Conservation (phyloP, 2,329 filamentous ascomycete species). For the Orbilia quercus region DNA sequence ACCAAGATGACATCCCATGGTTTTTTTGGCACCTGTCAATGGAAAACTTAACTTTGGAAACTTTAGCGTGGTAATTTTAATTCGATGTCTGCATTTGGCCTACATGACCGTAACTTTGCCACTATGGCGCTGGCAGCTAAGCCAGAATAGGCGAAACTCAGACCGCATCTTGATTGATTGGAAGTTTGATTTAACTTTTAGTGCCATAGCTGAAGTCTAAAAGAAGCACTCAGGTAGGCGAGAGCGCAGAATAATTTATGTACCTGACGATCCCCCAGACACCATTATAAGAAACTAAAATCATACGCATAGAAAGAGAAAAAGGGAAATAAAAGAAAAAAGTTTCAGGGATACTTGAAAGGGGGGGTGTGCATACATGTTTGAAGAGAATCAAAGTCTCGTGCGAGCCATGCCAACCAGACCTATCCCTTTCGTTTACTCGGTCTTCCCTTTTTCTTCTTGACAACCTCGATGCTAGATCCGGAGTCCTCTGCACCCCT, state of each 20-base stretch:
- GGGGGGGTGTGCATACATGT: conserved; percentile 33
- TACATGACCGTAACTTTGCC: conserved; percentile 35
- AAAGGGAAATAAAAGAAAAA: no score
- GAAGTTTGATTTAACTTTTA: conserved; percentile 43
- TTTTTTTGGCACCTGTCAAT: conserved; percentile 18
- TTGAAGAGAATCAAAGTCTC: conserved; percentile 21
- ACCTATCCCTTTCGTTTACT: conserved; percentile 46
- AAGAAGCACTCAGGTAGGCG: not conserved
- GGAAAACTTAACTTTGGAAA: conserved; percentile 28
- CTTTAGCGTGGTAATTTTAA: conserved; percentile 27
- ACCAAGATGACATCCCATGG: not conserved
- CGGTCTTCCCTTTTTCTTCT: conserved; percentile 51
- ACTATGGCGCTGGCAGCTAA: not conserved
- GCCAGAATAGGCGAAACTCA: conserved; percentile 36
- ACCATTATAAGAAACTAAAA: conserved; percentile 23
- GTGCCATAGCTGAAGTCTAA: conserved; percentile 4
- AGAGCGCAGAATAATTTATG: conserved; percentile 24
- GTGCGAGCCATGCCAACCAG: conserved; percentile 9
- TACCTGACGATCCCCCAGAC: conserved; percentile 44
- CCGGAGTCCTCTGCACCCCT: conserved; percentile 44
- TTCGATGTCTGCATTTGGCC: conserved; percentile 35
- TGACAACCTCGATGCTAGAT: conserved; percentile 50
- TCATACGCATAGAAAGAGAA: conserved; percentile 3
- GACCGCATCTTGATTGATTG: conserved; percentile 45
- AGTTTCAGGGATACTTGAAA: conserved; percentile 11